Percentiles rank a stretch among this genome's conserved stretches.
These are phyloP conservation scores for Zasmidium angulare DNA, from an alignment of 2,329 filamentous ascomycete species.

Conservation along the genomic window DNA sequence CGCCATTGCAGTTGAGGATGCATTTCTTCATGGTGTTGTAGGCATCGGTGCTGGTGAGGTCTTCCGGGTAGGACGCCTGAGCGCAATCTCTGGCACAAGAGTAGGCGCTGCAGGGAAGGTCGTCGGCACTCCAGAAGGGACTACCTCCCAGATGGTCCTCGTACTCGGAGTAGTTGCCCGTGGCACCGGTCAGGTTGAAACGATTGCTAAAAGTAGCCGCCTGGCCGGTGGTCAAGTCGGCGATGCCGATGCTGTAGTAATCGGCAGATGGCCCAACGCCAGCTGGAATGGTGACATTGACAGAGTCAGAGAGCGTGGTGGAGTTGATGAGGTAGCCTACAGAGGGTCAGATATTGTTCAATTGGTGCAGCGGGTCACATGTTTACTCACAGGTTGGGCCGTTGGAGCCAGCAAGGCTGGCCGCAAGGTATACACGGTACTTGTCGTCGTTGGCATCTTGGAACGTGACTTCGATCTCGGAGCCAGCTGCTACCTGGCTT, in stretches of 20 bases:
- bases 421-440: slow-evolving; percentile 38
- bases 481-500: slow-evolving; percentile 23
- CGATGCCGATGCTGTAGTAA: slow-evolving; percentile 34
- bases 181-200: slow-evolving; percentile 31
- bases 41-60: slow-evolving; percentile 25
- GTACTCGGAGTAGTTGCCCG: slow-evolving; percentile 30
- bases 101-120: slow-evolving; percentile 30
- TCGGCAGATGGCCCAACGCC: slow-evolving; percentile 32
- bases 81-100: slow-evolving; percentile 33
- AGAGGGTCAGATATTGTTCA: background rate
- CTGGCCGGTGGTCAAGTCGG: slow-evolving; percentile 26
- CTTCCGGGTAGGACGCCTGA: slow-evolving; percentile 27
- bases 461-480: slow-evolving; percentile 36
- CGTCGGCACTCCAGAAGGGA: slow-evolving; percentile 32
- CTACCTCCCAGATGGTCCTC: slow-evolving; percentile 30
- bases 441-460: slow-evolving; percentile 27
- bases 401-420: slow-evolving; percentile 32
- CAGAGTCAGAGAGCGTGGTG: slow-evolving; percentile 27
- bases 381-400: slow-evolving; percentile 32
- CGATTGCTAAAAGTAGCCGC: slow-evolving; percentile 27
- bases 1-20: slow-evolving; percentile 31
- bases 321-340: slow-evolving; percentile 37
- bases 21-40: slow-evolving; percentile 30
- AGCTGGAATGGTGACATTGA: slow-evolving; percentile 34
- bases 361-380: too few species aligned